These are phyloP conservation scores for Colletotrichum sp. DNA, from an alignment of 2,329 filamentous ascomycete species.

Conservation along the genomic window DNA sequence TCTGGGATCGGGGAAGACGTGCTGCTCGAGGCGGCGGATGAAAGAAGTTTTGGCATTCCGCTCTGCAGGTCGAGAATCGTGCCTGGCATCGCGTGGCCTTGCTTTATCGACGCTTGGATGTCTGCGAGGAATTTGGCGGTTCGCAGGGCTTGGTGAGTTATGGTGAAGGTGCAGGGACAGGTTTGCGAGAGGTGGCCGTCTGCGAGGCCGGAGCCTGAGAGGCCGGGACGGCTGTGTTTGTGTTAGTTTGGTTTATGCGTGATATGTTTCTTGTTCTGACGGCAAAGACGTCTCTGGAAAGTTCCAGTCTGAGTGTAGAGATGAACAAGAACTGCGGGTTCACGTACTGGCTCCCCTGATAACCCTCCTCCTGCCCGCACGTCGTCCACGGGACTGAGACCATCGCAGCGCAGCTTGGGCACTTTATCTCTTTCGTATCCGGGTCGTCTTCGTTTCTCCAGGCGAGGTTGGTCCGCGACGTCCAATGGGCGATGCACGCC, in stretches of 20 bases:
- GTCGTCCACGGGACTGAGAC: conserved; percentile 61
- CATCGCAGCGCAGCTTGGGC: conserved; percentile 49
- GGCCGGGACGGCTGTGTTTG: conserved; percentile 25
- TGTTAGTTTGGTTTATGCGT: rapidly evolving
- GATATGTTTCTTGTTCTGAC: neutral
- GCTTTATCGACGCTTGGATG: conserved; percentile 44
- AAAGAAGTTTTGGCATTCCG: conserved; percentile 34
- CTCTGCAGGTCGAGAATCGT: conserved; percentile 56
- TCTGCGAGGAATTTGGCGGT: conserved; percentile 65
- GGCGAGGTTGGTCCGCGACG: conserved; percentile 43
- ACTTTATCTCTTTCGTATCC: conserved; percentile 48
- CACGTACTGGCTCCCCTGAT: conserved; percentile 27
- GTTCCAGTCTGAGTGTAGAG: neutral
- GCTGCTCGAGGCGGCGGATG: neutral
- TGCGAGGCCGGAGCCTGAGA: conserved; percentile 53
- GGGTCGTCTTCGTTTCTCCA: conserved; percentile 63
- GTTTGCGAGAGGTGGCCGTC: conserved; percentile 50
- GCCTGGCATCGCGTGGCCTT: conserved; percentile 59
- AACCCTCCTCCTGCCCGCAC: conserved; percentile 36
- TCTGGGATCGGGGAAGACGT: neutral
- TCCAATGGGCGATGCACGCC: conserved; percentile 48
- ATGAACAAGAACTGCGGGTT: rapidly evolving
- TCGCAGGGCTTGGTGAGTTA: conserved; percentile 61
- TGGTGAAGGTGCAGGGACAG: conserved; percentile 51
- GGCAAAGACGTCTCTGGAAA: neutral